Conservation (phyloP, 345 rosid genomes). For the Sapria himalayana region DNA sequence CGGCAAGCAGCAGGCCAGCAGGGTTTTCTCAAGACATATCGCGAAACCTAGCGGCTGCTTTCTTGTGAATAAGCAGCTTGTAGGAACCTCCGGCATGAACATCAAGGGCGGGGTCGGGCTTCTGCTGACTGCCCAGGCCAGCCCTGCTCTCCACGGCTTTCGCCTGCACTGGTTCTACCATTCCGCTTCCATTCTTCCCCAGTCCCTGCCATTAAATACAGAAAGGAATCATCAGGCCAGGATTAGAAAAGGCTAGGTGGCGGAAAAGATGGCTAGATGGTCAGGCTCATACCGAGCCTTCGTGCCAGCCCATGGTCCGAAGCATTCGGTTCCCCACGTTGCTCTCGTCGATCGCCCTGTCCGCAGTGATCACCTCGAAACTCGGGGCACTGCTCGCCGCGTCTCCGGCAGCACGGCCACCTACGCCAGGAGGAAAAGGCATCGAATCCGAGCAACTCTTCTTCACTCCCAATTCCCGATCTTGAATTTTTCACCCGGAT, state of each 20-base stretch:
- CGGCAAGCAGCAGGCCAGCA: too few relatives aligned
- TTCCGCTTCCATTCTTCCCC: constrained; percentile 93
- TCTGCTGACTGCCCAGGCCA: constrained; percentile 86
- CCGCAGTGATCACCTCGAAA: constrained; percentile 79
- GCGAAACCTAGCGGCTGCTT: constrained; percentile 83
- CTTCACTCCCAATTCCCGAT: constrained; percentile 43
- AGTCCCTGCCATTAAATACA: too few relatives aligned
- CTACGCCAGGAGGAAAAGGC: constrained; percentile 98
- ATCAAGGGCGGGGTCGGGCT: constrained; percentile 73
- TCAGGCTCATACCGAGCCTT: constrained; percentile 91
- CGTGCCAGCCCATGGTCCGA: constrained; percentile 97
- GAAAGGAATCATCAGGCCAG: too few relatives aligned
- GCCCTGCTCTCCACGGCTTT: constrained; percentile 59
- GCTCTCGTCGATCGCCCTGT: constrained; percentile 81
- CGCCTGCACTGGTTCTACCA: constrained; percentile 85
- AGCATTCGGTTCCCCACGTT: constrained; percentile 97
- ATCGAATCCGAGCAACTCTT: constrained; percentile 54
- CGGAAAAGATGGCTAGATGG: too few relatives aligned
- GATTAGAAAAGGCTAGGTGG: too few relatives aligned
- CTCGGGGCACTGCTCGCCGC: constrained; percentile 23
- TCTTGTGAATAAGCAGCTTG: constrained; percentile 83
- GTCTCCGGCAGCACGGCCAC: constrained; percentile 44
- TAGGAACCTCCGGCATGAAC: constrained; percentile 88
- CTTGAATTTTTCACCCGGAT: constrained; percentile 46
- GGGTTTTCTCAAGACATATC: constrained; percentile 83